Evolutionary conservation across 768 basidiomycete species (phyloP), one percentile per base, ranked within the genome.

Genomic region (Hysterangium stoloniferum): DNA sequence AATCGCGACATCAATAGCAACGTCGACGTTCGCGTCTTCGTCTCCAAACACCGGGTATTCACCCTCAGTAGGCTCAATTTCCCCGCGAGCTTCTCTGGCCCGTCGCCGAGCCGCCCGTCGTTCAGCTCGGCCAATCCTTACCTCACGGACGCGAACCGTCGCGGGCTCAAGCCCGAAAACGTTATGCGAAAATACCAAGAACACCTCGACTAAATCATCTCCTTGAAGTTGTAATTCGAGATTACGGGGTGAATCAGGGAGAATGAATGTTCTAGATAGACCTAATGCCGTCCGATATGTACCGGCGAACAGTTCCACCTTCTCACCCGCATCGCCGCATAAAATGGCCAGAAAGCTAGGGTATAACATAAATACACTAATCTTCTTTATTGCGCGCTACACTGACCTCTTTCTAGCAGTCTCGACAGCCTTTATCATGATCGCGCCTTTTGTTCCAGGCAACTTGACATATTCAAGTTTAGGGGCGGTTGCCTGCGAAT

Each of bases 401-500:
- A 50, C 66, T 48, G 33, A 85, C 83, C 92, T 95, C 68, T 91
- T 89, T 71, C 82, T 91, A 51, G 76, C 77, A 4, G 91, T 95
- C 66, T 95, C 92, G 2, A 91, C 87, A 1, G 91, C 82, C 59
- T 90, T 90, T 43, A 95, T 77, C 61, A 88, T 68, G 15, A 92
- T 60, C 7, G 91, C 80, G 46, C 86, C 85, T 62, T 90, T 93
- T 3, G 91, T 95, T 22, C 91, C 86, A 2, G 92, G 91, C 8
- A 95, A 75, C 66, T 95, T 95, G 52, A 93, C 85, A 59, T 91
- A 93, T 64, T 94, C 91, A 33, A 94, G 66, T 63, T 92, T 91
- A 1, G 88, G 86, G 8, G 88, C 82, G 19, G 86, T 82, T 2
- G 77, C 67, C 54, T 79, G 81, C n/a, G 40, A 52, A 36, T 48